Base-by-base conservation (phyloP, 441 rosid species). In the Daphne laureola region DNA sequence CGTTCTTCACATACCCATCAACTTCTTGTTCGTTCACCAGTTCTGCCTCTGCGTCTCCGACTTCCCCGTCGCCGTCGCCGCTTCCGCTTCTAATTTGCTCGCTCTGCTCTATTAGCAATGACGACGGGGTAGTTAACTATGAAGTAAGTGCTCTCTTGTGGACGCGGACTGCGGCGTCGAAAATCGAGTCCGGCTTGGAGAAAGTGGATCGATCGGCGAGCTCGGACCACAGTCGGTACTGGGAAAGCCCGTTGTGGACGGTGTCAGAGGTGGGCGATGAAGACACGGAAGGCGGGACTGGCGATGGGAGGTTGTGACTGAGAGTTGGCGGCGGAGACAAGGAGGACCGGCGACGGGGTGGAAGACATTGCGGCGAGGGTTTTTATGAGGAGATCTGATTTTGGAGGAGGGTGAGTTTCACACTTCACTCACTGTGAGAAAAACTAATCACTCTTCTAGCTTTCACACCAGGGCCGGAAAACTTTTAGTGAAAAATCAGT, bases 191-290 rank as follows among this genome's bases (percentile, higher is more conserved):
- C 0, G 90, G 87, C 17, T 81, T 81, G 51, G 72, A 56, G 74
- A 81, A 78, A 12, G 81, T 81, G 42, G 85, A 69, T 7, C 87
- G 78, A 51, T 83, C 72, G 13, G 60, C 71, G 16, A 83, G 78
- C 58, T 78, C 87, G 0, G 77, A 14, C 84, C 78, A 83, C 0
- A 83, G 87, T 43, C 90, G 90, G 62, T 85, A 77, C 49, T 83
- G 87, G 18, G 87, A 71, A 47, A 83, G 49, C 41, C 87, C 77
- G 45, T 64, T 38, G 23, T 73, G 75, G 65, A 75, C 61, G 43
- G 78, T 62, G 16, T 81, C 81, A 25, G 85, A 51, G 43, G 45
- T 63, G 55, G 72, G 54, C 75, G 9, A 75, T 63, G 26, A 81
- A 54, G n/a, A 77, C 61, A 36, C 77, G 81, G 59, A 75, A 58